phyloP scores from a whole-genome alignment of 2,329 filamentous ascomycete genomes.

The Fusarium incarnatum region DNA sequence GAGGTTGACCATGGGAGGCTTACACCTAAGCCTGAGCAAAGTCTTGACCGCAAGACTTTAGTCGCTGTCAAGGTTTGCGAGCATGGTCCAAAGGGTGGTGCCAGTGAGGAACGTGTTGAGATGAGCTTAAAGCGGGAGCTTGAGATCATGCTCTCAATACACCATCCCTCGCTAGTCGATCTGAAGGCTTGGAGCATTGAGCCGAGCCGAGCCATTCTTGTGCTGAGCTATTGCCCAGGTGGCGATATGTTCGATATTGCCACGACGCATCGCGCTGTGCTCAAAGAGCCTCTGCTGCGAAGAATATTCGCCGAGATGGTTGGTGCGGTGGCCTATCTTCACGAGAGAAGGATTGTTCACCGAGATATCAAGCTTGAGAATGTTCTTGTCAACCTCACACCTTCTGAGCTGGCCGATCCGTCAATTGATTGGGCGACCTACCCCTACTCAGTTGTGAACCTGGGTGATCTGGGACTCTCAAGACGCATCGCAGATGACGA shows the following conservation, averaged over 20 bases:
- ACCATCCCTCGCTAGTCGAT: constrained; percentile 90
- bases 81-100: constrained; percentile 91
- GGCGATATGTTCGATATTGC: constrained; percentile 96
- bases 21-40: constrained; percentile 47
- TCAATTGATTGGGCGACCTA: constrained; percentile 78
- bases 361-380: constrained; percentile 98
- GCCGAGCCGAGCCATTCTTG: constrained; percentile 82
- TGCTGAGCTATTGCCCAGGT: constrained; percentile 91
- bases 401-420: constrained; percentile 71
- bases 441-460: constrained; percentile 84
- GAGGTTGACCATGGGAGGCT: constrained; percentile 50
- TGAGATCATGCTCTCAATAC: constrained; percentile 89
- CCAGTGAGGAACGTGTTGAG: constrained; percentile 91
- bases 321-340: constrained; percentile 85
- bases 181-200: constrained; percentile 93
- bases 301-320: constrained; percentile 93
- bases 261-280: constrained; percentile 73
- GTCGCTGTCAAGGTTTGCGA: constrained; percentile 97
- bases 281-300: constrained; percentile 77
- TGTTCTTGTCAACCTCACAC: constrained; percentile 87
- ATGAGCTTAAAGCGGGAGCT: constrained; percentile 94
- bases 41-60: constrained; percentile 76
- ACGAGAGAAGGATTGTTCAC: constrained; percentile 88
- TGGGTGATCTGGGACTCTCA: constrained; percentile 92
- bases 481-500: constrained; percentile 87